A percentile compares a stretch with the other conserved stretches of the same genome.
These are phyloP conservation scores for Trametes sp. DNA, from an alignment of 1,284 basidiomycete genomes.

Conservation along the genomic window DNA sequence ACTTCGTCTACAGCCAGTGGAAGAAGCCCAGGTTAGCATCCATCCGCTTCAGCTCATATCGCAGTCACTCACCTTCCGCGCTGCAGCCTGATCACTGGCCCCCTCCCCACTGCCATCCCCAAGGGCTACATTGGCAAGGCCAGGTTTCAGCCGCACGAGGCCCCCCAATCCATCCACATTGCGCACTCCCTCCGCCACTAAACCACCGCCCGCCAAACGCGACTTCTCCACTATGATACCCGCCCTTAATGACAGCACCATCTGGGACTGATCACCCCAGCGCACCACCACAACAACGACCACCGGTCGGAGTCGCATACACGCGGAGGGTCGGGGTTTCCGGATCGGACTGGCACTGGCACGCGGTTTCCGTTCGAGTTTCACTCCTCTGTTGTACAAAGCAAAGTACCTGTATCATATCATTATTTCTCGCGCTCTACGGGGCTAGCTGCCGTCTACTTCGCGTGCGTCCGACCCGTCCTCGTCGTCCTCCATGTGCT, in stretches of 20 bases:
- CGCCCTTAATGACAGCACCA: conserved; percentile 30
- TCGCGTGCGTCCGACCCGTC: conserved; percentile 28
- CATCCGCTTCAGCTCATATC: neutral
- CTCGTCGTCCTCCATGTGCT: conserved; percentile 53
- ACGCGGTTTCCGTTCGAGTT: neutral
- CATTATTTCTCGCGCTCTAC: conserved; percentile 3
- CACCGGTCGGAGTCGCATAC: conserved; percentile 5
- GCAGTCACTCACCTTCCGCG: neutral
- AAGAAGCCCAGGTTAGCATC: conserved; percentile 35
- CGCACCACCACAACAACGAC: neutral
- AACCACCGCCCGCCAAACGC: conserved; percentile 10
- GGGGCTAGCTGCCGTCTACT: conserved; percentile 33
- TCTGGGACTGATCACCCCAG: conserved; percentile 26
- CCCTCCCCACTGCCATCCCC: conserved; percentile 38
- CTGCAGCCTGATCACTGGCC: conserved; percentile 31
- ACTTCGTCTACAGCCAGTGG: conserved; percentile 36
- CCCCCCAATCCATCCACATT: conserved; percentile 26
- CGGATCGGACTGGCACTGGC: neutral
- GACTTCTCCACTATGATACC: conserved; percentile 29
- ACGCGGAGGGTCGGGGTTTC: neutral
- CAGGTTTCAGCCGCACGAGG: conserved; percentile 32
- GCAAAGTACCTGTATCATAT: conserved; percentile 26
- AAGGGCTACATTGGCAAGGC: conserved; percentile 36
- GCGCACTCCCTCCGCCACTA: conserved; percentile 26
- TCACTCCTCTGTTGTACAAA: conserved; percentile 28